Evolutionary conservation across 345 rosid species (phyloP).

Genomic region (Cardamine chenopodiifolia): DNA sequence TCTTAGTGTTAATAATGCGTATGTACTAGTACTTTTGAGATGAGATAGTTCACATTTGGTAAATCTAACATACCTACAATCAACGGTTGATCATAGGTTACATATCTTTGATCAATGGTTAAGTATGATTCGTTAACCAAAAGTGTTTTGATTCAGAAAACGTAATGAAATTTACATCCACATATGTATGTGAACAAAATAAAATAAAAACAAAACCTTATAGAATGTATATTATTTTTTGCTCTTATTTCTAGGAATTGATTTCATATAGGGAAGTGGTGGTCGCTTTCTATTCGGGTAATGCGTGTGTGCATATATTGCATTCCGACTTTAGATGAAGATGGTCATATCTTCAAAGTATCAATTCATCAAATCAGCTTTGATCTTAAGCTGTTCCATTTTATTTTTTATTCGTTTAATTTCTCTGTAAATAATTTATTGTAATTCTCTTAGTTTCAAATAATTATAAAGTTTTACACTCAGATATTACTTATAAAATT

Average conservation of each 20-base stretch:
- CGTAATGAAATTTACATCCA: not conserved
- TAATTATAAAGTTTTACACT: not conserved
- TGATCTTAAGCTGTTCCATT: conserved; percentile 38
- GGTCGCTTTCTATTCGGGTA: conserved; percentile 36
- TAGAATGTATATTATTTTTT: not conserved
- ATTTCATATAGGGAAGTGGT: conserved; percentile 29
- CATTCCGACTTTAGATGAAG: conserved; percentile 31
- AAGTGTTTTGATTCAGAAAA: not conserved
- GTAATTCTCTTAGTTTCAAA: not conserved
- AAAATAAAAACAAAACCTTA: not conserved
- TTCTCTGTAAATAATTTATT: not conserved
- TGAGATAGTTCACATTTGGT: not conserved
- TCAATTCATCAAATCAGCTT: conserved; percentile 47
- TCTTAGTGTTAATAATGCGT: not conserved
- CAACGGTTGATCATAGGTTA: not conserved
- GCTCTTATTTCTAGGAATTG: not conserved
- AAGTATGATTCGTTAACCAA: not conserved
- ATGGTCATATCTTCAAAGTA: conserved; percentile 37
- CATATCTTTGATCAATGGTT: not conserved
- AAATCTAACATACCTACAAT: not conserved
- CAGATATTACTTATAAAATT: not conserved
- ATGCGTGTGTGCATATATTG: conserved; percentile 41
- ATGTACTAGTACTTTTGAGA: not conserved
- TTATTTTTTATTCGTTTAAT: not conserved
- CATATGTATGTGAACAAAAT: not conserved